Conservation (phyloP, 768 basidiomycete genomes). For the Hericium alpestre region DNA sequence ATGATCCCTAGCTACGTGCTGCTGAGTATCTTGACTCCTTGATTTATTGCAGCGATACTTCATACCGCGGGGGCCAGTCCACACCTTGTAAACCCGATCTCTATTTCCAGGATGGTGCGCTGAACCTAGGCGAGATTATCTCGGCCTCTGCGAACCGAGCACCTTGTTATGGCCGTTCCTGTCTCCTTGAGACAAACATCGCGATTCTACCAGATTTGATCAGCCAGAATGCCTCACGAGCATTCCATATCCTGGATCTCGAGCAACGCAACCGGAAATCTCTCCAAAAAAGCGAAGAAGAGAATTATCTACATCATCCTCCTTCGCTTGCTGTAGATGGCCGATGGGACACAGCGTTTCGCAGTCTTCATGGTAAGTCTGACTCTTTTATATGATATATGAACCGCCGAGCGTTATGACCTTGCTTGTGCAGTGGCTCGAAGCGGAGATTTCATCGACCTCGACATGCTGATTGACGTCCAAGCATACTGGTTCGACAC, state of each 20-base stretch:
- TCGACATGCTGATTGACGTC: conserved; percentile 27
- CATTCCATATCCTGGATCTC: conserved; percentile 31
- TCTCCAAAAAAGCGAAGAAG: conserved; percentile 25
- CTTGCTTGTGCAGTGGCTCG: conserved; percentile 14
- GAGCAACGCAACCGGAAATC: conserved; percentile 25
- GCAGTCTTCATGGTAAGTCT: conserved; percentile 34
- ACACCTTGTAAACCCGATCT: too few species aligned
- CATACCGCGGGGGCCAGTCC: background rate
- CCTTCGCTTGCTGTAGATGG: conserved; percentile 50
- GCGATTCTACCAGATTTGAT: conserved; percentile 27
- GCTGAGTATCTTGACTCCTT: conserved; percentile 23
- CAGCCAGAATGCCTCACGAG: conserved; percentile 15
- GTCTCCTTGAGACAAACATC: conserved; percentile 45
- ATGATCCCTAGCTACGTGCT: conserved; percentile 31
- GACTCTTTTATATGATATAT: background rate
- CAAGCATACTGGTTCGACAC: conserved; percentile 12
- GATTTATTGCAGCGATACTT: conserved; percentile 7
- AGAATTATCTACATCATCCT: conserved; percentile 33
- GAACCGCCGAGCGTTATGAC: background rate
- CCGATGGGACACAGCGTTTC: conserved; percentile 36
- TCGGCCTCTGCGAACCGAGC: conserved; percentile 16
- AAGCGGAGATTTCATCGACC: conserved; percentile 27
- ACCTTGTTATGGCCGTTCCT: conserved; percentile 35
- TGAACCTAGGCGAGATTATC: background rate
- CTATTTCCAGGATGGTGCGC: too few species aligned